Base-by-base conservation (phyloP, 2,329 filamentous ascomycete species). In the Trichoderma pleuroti region DNA sequence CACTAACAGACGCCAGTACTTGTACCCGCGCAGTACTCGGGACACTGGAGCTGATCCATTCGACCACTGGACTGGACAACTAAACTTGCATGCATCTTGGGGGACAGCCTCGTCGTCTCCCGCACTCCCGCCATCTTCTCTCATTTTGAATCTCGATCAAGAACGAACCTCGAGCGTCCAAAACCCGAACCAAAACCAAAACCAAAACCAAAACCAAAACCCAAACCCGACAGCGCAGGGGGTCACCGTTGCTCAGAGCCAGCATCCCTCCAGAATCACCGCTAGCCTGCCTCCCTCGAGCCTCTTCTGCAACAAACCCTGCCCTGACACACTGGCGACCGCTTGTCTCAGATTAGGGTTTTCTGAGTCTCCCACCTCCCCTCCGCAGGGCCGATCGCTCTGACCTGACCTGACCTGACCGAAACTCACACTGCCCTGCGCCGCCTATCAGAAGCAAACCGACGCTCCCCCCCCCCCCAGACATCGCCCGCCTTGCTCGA, bases 271-370 rank as follows among this genome's bases (percentile, higher is more conserved):
- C 68, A 49, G 60, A 34, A 70, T 64, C 68, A 63, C 46, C 68
- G 61, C 68, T 63, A 59, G 60, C 68, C 52, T 65, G 60, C 68
- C 52, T 65, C 61, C 68, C 60, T 65, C 60, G 52, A 39, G 61
- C 60, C 60, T 70, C 52, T 65, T 62, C 68, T 56, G 46, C 59
- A 52, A 34, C 56, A 68, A 68, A 57, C 70, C 67, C 60, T 66
- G 54, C 59, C 57, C 68, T 63, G 60, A 63, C 42, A 59, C 68
- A 70, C 68, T 24, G 42, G 68, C 71, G 68, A 70, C 68, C 68
- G 71, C 65, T 62, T 70, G 71, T 70, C 71, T 70, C 67, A 70
- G 60, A 61, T 70, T 72, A 70, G 70, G 66, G 66, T 65, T 72
- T 72, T 54, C 62, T 61, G 70, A 70, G 67, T 54, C 68, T 72